Conservation (phyloP, 306 rosid genomes). For the Vigna hirtella region DNA sequence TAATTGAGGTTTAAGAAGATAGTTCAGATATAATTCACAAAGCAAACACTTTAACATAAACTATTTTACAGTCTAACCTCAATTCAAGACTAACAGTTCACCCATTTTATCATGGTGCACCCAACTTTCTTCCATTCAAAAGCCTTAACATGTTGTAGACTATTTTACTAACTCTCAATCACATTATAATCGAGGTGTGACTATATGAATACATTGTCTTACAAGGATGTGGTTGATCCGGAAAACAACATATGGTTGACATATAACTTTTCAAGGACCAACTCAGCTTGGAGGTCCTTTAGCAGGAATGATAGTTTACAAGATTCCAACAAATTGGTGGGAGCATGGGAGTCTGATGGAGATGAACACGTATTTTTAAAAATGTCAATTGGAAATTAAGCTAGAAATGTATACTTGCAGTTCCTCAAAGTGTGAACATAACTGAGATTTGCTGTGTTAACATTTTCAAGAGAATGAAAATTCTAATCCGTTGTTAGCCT, state of each 20-base stretch:
- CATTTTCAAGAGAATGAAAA: background rate
- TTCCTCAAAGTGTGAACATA: background rate
- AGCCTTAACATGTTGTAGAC: background rate
- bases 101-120: background rate
- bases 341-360: background rate
- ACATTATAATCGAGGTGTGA: background rate
- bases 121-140: conserved; percentile 1
- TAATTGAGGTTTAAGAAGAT: background rate
- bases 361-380: background rate
- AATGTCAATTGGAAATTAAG: background rate
- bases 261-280: background rate
- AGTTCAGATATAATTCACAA: background rate
- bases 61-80: background rate
- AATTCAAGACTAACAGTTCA: background rate
- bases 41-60: background rate
- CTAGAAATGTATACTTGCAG: background rate
- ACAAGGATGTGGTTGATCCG: background rate
- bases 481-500: background rate
- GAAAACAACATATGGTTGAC: background rate
- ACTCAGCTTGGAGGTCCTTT: background rate
- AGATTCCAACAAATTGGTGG: background rate
- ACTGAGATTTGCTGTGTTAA: background rate
- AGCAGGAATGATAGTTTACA: background rate
- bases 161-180: background rate
- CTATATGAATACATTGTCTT: background rate